Evolutionary conservation across 228 moss, liverwort and hornwort genomes (phyloP).

Genomic region (Sphagnum fallax): DNA sequence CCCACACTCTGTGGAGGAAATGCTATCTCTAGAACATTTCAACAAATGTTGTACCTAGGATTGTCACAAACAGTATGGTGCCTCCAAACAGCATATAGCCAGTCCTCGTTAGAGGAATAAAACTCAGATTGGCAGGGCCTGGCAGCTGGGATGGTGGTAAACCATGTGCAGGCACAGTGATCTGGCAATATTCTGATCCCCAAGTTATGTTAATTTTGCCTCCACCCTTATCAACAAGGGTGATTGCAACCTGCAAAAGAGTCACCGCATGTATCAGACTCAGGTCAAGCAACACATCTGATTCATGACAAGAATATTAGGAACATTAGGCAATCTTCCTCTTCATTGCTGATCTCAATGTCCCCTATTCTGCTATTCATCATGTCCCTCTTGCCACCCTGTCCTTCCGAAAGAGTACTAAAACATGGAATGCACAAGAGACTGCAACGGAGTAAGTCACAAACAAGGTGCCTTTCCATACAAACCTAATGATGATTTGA

Average conservation of each 20-base stretch:
- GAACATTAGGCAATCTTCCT: too few relatives aligned
- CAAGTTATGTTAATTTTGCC: conserved; percentile 30
- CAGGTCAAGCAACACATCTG: neutral
- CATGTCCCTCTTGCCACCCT: too few relatives aligned
- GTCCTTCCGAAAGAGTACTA: too few relatives aligned
- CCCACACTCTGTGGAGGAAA: too few relatives aligned
- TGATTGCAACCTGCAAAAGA: conserved; percentile 20
- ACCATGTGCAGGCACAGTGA: conserved; percentile 14
- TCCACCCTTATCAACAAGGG: conserved; percentile 22
- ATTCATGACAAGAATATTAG: too few relatives aligned
- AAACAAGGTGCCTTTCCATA: neutral
- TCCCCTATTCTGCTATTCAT: too few relatives aligned
- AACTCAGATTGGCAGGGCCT: conserved; percentile 4
- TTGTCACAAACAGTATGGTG: conserved; percentile 1
- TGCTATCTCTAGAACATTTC: neutral
- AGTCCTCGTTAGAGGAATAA: conserved; percentile 2
- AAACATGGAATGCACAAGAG: too few relatives aligned
- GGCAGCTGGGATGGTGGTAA: conserved; percentile 2
- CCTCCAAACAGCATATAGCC: conserved; percentile 6
- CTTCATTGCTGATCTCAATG: too few relatives aligned
- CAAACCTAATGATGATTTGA: neutral
- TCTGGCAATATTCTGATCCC: conserved; percentile 30
- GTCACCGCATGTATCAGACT: neutral
- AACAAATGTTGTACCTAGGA: conserved; percentile 4
- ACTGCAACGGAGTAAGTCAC: too few relatives aligned